phyloP scores from a whole-genome alignment of 306 rosid species.

The Gastrolobium bilobum region DNA sequence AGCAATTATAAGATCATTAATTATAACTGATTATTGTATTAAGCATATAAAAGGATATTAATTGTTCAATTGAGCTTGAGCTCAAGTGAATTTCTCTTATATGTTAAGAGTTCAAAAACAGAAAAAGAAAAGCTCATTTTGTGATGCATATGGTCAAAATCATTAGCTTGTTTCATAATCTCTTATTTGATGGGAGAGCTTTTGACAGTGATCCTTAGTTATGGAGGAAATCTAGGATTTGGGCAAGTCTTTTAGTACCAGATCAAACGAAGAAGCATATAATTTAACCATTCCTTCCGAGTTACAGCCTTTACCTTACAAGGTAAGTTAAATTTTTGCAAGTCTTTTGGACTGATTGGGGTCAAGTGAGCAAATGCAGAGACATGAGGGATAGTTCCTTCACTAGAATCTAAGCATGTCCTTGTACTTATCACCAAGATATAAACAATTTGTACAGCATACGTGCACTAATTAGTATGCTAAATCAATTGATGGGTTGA shows the following conservation, averaged over 20 bases:
- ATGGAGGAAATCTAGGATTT: constrained; percentile 16
- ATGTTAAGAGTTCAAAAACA: neutral
- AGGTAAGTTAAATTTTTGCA: neutral
- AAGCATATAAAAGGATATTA: neutral
- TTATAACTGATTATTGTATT: neutral
- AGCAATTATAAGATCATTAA: neutral
- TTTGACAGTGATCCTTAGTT: constrained; percentile 15
- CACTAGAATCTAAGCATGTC: neutral
- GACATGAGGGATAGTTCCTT: constrained; percentile 3
- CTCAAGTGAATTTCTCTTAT: neutral
- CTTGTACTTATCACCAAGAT: neutral
- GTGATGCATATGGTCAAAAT: neutral
- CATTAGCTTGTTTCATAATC: constrained; percentile 29
- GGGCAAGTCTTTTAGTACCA: neutral
- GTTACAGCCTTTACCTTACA: neutral
- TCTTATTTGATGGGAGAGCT: neutral
- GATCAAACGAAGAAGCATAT: constrained; percentile 16
- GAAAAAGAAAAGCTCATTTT: neutral
- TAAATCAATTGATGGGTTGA: neutral
- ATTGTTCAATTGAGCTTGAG: neutral
- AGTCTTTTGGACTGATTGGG: neutral
- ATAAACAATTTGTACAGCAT: constrained; percentile 14
- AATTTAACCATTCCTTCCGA: neutral
- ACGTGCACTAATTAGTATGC: neutral
- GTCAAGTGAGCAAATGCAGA: neutral